Base-by-base conservation (phyloP, 2,329 filamentous ascomycete species). In the Stagonosporopsis vannaccii region DNA sequence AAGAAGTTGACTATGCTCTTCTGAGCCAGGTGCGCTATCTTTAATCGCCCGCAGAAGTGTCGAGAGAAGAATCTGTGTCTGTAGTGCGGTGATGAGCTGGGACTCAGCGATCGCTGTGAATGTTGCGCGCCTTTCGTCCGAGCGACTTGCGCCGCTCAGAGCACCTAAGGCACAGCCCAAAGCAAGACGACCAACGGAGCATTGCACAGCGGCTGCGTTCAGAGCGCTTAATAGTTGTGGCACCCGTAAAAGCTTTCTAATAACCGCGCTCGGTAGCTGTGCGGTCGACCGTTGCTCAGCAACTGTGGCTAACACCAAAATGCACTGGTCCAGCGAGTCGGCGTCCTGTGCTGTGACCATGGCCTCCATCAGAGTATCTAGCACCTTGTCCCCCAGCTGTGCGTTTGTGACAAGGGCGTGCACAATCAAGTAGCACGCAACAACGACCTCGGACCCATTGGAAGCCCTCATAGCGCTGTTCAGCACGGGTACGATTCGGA, bases 281-380 rank as follows among this genome's bases (percentile, higher is more conserved):
- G 87, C 85, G 4, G 87, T 84, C 3, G 87, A 87, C 70, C 91
- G 87, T 74, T 92, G 89, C 71, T 96, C 90, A 1, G 91, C 90
- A 37, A 98, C 80, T 19, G 96, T 87, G 4, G 90, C 87, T 49
- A 98, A 78, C 69, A 91, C 96, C 12, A 91, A 87, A 1, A 97
- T 81, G 11, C 88, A 92, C 15, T 90, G 86, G 17, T 86, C 83
- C 2, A 89, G 76, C 0, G 90, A 96, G 58, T 92, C 88, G 39
- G 81, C 77, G 2, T 87, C 89, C 87, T 92, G 96, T 8, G 90
- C 91, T 25, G 84, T 79, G 8, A 90, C 88, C 30, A 97, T 85
- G 60, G 93, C 91, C 68, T 96, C 91, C 92, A 98, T 96, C 69
- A 99, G 84, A 1, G 89, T 88, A 50, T 90, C 87, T n/a, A 98